phyloP scores from a whole-genome alignment of 179 eudicot species.

The Silene coronaria region DNA sequence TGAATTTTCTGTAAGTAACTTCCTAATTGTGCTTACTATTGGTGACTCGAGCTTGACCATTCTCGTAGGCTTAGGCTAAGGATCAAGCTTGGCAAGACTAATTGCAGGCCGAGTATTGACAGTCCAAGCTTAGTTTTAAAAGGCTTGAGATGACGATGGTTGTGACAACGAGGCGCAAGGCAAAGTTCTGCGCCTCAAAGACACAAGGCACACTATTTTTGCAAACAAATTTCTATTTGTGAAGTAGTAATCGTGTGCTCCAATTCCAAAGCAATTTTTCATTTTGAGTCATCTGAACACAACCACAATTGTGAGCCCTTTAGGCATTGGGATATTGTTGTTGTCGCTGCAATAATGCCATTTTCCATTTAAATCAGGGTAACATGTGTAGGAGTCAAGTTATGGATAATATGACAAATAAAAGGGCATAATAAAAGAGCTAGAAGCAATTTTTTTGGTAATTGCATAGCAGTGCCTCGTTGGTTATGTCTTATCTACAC shows the following conservation, averaged over 20 bases:
- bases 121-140: neutral
- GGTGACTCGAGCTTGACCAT: neutral
- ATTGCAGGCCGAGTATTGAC: neutral
- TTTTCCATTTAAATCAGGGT: neutral
- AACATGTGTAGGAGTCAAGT: neutral
- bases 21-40: neutral
- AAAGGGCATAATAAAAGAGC: neutral
- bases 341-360: neutral
- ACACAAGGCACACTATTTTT: neutral
- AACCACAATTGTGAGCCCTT: neutral
- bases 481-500: neutral
- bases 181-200: neutral
- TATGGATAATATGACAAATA: neutral
- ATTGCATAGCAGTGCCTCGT: neutral
- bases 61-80: conserved; percentile 1
- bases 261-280: neutral
- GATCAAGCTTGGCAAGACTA: neutral
- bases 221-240: neutral
- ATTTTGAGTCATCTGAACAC: neutral
- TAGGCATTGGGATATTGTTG: too few species aligned
- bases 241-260: neutral
- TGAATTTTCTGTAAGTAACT: neutral
- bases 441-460: neutral
- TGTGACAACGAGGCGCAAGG: neutral
- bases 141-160: neutral